A percentile compares a stretch with the other conserved stretches of the same genome.
These are phyloP conservation scores for Lanmaoa pseudosensibilis DNA, from an alignment of 768 basidiomycete species.

Conservation along the genomic window DNA sequence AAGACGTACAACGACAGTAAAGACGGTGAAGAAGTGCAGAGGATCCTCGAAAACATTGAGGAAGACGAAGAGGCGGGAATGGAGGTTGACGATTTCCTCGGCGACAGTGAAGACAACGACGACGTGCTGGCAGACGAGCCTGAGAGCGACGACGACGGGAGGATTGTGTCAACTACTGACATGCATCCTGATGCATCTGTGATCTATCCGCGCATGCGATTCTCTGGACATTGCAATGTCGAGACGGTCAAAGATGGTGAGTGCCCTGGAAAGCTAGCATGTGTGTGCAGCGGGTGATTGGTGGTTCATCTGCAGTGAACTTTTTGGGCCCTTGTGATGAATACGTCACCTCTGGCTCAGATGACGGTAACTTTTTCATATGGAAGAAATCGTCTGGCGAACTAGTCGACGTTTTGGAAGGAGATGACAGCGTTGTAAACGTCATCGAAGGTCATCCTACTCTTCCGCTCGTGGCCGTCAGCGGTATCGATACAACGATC, in stretches of 20 bases:
- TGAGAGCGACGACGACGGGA: conserved; percentile 36
- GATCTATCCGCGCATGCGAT: conserved; percentile 63
- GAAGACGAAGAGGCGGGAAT: conserved; percentile 29
- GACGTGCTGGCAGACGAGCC: conserved; percentile 23
- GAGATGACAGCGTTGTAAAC: conserved; percentile 80
- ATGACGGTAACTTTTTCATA: conserved; percentile 85
- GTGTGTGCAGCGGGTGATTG: neutral
- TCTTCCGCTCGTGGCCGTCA: conserved; percentile 79
- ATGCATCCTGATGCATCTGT: conserved; percentile 43
- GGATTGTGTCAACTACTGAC: conserved; percentile 23
- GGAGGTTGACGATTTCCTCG: conserved; percentile 31
- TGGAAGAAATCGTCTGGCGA: conserved; percentile 72
- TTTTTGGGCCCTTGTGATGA: conserved; percentile 80
- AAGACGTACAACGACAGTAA: neutral
- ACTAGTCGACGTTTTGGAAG: conserved; percentile 79
- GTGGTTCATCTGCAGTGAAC: conserved; percentile 55
- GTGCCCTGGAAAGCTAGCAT: conserved; percentile 20
- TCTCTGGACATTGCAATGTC: conserved; percentile 70
- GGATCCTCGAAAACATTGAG: neutral
- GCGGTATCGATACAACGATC: conserved; percentile 82
- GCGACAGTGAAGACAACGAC: conserved; percentile 31
- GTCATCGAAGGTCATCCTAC: conserved; percentile 81
- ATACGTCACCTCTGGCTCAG: conserved; percentile 79
- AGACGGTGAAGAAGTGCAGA: conserved; percentile 4
- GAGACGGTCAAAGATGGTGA: conserved; percentile 86